Percentiles rank a stretch among this genome's conserved stretches.
phyloP scores from a whole-genome alignment of 805 yeast species.

The Candida nemodendra region DNA sequence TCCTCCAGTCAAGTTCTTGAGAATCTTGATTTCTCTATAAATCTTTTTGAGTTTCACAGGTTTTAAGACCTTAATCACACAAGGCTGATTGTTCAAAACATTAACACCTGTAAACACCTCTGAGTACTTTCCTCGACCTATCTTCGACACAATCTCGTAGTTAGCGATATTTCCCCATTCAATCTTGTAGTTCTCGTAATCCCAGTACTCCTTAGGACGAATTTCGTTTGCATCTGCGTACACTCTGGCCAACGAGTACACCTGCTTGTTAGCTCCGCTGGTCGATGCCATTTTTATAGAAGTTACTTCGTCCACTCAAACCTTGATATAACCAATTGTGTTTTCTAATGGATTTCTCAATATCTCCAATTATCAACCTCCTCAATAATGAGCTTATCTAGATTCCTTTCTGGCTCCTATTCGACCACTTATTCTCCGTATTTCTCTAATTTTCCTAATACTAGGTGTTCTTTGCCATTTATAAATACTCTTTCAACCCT shows the following conservation, averaged over 20 bases:
- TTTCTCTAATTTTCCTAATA: too few relatives aligned
- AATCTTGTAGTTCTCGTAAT: slow-evolving; percentile 64
- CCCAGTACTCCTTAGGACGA: slow-evolving; percentile 85
- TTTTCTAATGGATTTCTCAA: background rate
- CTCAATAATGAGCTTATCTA: too few relatives aligned
- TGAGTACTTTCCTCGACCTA: slow-evolving; percentile 91
- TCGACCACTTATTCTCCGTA: too few relatives aligned
- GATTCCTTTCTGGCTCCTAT: too few relatives aligned
- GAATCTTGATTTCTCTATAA: slow-evolving; percentile 83
- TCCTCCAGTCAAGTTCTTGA: slow-evolving; percentile 82
- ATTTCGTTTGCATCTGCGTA: slow-evolving; percentile 75
- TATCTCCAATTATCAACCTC: too few relatives aligned
- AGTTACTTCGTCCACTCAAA: too few relatives aligned
- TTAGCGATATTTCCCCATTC: slow-evolving; percentile 84
- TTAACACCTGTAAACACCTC: slow-evolving; percentile 89
- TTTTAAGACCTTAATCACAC: slow-evolving; percentile 88
- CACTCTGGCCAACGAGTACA: slow-evolving; percentile 54
- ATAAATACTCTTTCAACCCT: slow-evolving; percentile 2
- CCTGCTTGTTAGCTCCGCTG: slow-evolving; percentile 17
- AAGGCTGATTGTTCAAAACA: slow-evolving; percentile 54
- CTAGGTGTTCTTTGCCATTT: too few relatives aligned
- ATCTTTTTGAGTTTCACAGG: slow-evolving; percentile 94
- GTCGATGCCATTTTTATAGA: slow-evolving; percentile 4
- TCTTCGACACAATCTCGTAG: slow-evolving; percentile 79
- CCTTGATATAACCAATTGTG: too few relatives aligned